Conservation (phyloP, 345 rosid species). For the Bruguiera sexangula region DNA sequence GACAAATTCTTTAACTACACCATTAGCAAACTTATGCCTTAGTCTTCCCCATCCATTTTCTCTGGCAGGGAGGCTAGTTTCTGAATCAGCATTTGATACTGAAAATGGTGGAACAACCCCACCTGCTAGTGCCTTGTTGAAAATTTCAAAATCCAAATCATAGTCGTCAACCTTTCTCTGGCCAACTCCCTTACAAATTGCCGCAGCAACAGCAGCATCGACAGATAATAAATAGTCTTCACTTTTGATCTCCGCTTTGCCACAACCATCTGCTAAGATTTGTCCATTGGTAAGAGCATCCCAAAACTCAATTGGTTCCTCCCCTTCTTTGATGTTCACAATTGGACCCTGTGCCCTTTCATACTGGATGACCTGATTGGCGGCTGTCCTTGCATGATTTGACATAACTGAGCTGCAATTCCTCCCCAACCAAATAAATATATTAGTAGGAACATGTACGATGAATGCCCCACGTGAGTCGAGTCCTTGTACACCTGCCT, state of each 20-base stretch:
- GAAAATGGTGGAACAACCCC: constrained; percentile 66
- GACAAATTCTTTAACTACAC: constrained; percentile 50
- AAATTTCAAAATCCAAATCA: constrained; percentile 60
- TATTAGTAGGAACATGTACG: constrained; percentile 52
- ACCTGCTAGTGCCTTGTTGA: constrained; percentile 57
- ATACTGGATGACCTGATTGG: constrained; percentile 59
- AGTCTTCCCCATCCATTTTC: constrained; percentile 64
- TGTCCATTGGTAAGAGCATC: constrained; percentile 44
- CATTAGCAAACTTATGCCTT: constrained; percentile 56
- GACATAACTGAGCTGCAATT: constrained; percentile 44
- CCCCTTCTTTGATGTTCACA: constrained; percentile 46
- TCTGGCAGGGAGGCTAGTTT: constrained; percentile 63
- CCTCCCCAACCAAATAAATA: constrained; percentile 62
- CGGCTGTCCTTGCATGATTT: constrained; percentile 52
- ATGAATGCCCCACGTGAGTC: constrained; percentile 71
- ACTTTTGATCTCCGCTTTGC: constrained; percentile 20
- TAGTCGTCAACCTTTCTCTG: constrained; percentile 50
- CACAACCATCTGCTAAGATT: constrained; percentile 28
- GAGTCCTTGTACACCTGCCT: constrained; percentile 40
- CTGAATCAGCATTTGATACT: constrained; percentile 40
- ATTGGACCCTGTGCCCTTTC: constrained; percentile 58
- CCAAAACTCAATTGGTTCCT: constrained; percentile 61
- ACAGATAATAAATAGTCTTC: constrained; percentile 20
- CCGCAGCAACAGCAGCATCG: constrained; percentile 15
- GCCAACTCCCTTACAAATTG: constrained; percentile 12